These are phyloP conservation scores for Trichomonas vaginalis DNA, from an alignment of 208 protist genomes.

Conservation along the genomic window DNA sequence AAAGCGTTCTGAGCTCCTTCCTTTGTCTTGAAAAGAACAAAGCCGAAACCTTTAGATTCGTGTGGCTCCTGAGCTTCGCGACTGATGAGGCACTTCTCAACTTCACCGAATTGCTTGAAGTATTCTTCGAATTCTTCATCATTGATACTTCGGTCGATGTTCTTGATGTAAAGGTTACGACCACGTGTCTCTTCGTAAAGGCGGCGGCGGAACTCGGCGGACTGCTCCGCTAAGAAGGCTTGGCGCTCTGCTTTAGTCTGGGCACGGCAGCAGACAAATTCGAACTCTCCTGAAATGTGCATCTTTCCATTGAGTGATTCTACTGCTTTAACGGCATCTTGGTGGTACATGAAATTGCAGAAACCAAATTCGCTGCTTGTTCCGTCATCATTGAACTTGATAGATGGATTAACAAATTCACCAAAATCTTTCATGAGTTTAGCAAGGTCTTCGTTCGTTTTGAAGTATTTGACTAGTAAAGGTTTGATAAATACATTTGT, in stretches of 20 bases:
- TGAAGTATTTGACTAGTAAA: not conserved
- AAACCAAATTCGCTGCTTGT: not conserved
- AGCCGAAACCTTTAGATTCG: not conserved
- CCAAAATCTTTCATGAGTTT: not conserved
- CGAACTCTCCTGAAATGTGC: not conserved
- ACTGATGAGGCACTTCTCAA: not conserved
- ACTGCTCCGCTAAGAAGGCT: not conserved
- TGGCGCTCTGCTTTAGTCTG: not conserved
- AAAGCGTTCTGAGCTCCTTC: not conserved
- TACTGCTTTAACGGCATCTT: not conserved
- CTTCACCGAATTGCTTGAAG: not conserved
- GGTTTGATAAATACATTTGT: not conserved
- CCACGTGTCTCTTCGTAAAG: not conserved
- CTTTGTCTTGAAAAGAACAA: not conserved
- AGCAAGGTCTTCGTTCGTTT: not conserved
- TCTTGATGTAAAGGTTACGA: not conserved
- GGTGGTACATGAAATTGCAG: not conserved
- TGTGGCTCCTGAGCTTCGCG: not conserved
- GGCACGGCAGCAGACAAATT: not conserved
- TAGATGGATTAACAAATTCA: too few species aligned
- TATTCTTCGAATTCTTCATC: not conserved
- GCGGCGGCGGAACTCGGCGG: not conserved
- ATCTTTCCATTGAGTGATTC: not conserved
- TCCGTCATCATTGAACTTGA: not conserved
- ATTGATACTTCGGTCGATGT: not conserved